Base-by-base conservation (phyloP, 805 yeast species). In the Candida nitratophila region DNA sequence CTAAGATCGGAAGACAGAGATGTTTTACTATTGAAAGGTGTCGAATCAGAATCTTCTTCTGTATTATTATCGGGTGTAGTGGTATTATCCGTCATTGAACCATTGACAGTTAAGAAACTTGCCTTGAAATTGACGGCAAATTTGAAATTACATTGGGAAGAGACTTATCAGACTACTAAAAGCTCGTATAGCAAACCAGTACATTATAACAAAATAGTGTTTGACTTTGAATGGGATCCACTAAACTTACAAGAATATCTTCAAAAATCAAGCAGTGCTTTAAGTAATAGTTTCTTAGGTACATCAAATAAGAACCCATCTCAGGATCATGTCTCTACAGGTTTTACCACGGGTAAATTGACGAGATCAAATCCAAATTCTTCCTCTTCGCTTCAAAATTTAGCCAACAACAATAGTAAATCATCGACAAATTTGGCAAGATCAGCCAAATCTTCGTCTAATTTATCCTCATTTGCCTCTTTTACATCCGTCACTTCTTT, bases 191-290 rank as follows among this genome's bases (percentile, higher is more conserved):
- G 69, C 24, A 66, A 74, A 57, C 78, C 81, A 20, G 60, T 66
- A 40, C 70, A 70, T 38, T 77, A 74, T 54, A 84, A 81, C 44
- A 79, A 76, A 52, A 70, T 76, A 36, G 61, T 91, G 15, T 90
- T 75, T 59, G 95, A 88, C 53, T 83, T 84, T 57, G 71, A 68
- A 36, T 87, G 96, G 96, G 88, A 83, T 51, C 73, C 79, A 51
- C 67, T 75, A 24, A 84, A 81, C 45, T 64, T 83, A 39, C 71
- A 71, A n/a, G 63, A 58, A 10, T 63, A 45, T 26, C 36, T 46
- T 12, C 40, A 43, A 27, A 43, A 44, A 7, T 19, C 24, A 17
- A 39, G 20, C 26, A 29, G 15, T 39, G 35, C 20, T 10, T 34
- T 36, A 4, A 21, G 24, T 17, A n/a, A 44, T 26, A 39, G 20